Percentiles rank a stretch among this genome's conserved stretches.
phyloP scores from a whole-genome alignment of 2,329 filamentous ascomycete species.

The Malbranchea zuffiana region DNA sequence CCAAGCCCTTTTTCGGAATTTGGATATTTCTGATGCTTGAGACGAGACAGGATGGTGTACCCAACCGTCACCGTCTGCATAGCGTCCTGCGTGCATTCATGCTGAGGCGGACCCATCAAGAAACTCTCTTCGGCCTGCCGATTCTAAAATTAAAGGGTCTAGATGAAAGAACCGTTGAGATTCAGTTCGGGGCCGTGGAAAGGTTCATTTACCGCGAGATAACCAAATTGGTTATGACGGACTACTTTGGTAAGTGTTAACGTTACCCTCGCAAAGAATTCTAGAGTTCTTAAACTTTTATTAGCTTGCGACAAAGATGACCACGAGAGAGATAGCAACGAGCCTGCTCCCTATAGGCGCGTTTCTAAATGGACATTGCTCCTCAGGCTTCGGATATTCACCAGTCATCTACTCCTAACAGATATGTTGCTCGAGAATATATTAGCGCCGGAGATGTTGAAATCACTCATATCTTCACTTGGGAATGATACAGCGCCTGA shows the following conservation, averaged over 20 bases:
- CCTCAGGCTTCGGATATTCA: constrained; percentile 42
- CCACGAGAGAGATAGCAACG: no score
- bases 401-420: constrained; percentile 39
- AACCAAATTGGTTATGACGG: constrained; percentile 29
- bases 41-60: constrained; percentile 15
- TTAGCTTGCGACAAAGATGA: no score
- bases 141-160: constrained; percentile 46
- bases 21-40: background rate
- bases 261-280: background rate
- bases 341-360: constrained; percentile 1
- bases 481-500: constrained; percentile 16
- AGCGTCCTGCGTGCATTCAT: constrained; percentile 35
- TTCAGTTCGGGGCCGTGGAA: constrained; percentile 45
- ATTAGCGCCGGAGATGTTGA: constrained; percentile 37
- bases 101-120: constrained; percentile 45
- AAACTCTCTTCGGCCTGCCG: constrained; percentile 43
- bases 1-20: background rate
- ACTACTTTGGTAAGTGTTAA: constrained; percentile 18
- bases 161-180: constrained; percentile 30
- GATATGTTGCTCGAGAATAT: constrained; percentile 38
- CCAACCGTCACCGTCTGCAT: constrained; percentile 18
- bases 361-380: constrained; percentile 36
- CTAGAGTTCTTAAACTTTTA: background rate
- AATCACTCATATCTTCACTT: constrained; percentile 30
- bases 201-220: constrained; percentile 45